phyloP scores from a whole-genome alignment of 352 stramenopile species.

The Hyaloperonospora arabidopsidis region DNA sequence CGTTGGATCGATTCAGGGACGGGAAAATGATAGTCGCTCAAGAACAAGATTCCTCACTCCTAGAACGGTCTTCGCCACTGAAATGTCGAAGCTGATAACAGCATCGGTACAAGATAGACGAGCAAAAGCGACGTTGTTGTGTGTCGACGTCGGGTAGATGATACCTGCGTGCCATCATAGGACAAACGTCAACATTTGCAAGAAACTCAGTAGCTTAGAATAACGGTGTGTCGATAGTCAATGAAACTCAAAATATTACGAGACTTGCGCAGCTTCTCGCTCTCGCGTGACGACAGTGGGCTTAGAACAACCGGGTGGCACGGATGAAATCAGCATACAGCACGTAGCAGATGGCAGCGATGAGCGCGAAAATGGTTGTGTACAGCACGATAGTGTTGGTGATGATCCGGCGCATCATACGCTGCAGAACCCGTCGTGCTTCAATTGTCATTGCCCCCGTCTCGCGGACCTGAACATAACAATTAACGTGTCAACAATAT shows the following conservation, averaged over 20 bases:
- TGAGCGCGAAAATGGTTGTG: slow-evolving; percentile 61
- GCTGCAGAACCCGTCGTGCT: slow-evolving; percentile 56
- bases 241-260: slow-evolving; percentile 5
- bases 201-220: too few relatives aligned
- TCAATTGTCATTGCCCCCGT: slow-evolving; percentile 64
- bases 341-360: slow-evolving; percentile 61
- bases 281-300: not conserved
- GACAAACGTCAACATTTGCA: too few relatives aligned
- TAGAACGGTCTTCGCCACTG: too few relatives aligned
- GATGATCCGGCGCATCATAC: slow-evolving; percentile 68
- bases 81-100: too few relatives aligned
- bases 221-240: not conserved
- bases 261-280: not conserved
- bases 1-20: slow-evolving; percentile 22
- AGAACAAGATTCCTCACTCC: too few relatives aligned
- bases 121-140: too few relatives aligned
- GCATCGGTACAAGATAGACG: too few relatives aligned
- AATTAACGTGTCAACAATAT: not conserved
- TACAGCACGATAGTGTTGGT: slow-evolving; percentile 78
- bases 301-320: slow-evolving; percentile 22
- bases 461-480: slow-evolving; percentile 44
- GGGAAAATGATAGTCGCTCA: too few relatives aligned
- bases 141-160: too few relatives aligned
- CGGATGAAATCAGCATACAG: slow-evolving; percentile 75
- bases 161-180: too few relatives aligned